Evolutionary conservation across 2,329 filamentous ascomycete genomes (phyloP).

Genomic region (Botrytis pseudocinerea): DNA sequence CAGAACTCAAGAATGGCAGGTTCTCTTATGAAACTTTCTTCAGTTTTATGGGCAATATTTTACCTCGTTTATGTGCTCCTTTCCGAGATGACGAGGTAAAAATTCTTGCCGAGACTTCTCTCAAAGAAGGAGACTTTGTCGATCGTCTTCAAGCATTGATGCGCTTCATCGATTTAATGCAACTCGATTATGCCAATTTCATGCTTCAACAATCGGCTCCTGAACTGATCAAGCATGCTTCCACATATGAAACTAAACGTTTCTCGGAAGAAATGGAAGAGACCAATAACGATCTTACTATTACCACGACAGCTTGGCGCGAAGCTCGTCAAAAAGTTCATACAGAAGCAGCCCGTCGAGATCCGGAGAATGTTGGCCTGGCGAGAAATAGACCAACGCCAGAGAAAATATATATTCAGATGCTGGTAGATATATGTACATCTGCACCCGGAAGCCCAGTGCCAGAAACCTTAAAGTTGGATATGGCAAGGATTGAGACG

Average conservation of each 20-base stretch:
- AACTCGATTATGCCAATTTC: slow-evolving; percentile 82
- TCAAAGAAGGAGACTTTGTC: slow-evolving; percentile 64
- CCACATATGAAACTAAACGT: slow-evolving; percentile 71
- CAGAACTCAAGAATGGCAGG: slow-evolving; percentile 67
- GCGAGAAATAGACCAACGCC: slow-evolving; percentile 62
- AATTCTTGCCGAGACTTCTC: slow-evolving; percentile 62
- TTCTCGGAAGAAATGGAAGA: slow-evolving; percentile 66
- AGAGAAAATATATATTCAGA: slow-evolving; percentile 73
- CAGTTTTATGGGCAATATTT: slow-evolving; percentile 68
- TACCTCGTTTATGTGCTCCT: slow-evolving; percentile 79
- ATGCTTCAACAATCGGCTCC: slow-evolving; percentile 71
- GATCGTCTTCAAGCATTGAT: slow-evolving; percentile 75
- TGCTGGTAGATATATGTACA: slow-evolving; percentile 74
- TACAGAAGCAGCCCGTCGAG: slow-evolving; percentile 65
- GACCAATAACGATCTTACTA: slow-evolving; percentile 55
- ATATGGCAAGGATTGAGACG: slow-evolving; percentile 61
- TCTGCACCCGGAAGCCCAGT: slow-evolving; percentile 58
- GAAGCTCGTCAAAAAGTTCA: slow-evolving; percentile 63
- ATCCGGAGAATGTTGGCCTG: slow-evolving; percentile 66
- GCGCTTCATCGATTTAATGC: slow-evolving; percentile 73
- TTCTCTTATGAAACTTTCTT: slow-evolving; percentile 85
- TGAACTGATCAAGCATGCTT: slow-evolving; percentile 68
- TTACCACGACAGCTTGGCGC: slow-evolving; percentile 66
- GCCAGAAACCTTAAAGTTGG: slow-evolving; percentile 74
- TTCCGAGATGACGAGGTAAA: slow-evolving; percentile 77